Percentiles rank a stretch among this genome's conserved stretches.
These are phyloP conservation scores for Takashimella koratensis DNA, from an alignment of 1,284 basidiomycete species.

Conservation along the genomic window DNA sequence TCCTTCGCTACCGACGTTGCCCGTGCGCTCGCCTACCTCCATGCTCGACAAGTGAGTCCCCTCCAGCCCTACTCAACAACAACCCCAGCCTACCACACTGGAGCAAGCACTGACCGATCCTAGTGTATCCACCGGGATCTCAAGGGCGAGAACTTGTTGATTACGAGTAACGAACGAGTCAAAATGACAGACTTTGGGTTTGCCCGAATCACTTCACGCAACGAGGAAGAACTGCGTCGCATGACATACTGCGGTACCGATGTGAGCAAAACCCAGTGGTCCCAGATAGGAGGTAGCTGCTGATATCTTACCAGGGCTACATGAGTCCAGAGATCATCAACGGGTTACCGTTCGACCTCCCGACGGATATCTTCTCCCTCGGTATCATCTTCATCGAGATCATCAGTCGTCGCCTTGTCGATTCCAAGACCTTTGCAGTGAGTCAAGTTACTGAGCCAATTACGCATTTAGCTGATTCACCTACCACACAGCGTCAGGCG, in stretches of 20 bases:
- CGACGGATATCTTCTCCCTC: constrained; percentile 90
- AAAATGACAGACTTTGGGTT: constrained; percentile 98
- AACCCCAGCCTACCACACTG: background rate
- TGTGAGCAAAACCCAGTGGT: constrained; percentile 64
- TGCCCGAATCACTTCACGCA: constrained; percentile 73
- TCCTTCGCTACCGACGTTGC: constrained; percentile 93
- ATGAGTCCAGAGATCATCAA: constrained; percentile 81
- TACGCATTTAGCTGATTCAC: too few relatives aligned
- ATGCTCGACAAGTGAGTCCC: constrained; percentile 66
- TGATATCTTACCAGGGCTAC: constrained; percentile 31
- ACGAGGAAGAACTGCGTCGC: constrained; percentile 82
- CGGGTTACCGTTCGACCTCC: constrained; percentile 84
- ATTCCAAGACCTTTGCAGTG: constrained; percentile 65
- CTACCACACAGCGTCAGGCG: constrained; percentile 56
- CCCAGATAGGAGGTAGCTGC: too few relatives aligned
- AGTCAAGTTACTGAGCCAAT: constrained; percentile 8
- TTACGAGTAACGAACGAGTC: constrained; percentile 86
- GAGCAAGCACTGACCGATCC: background rate
- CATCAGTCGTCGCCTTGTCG: constrained; percentile 74
- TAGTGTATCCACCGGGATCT: constrained; percentile 67
- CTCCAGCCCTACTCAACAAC: constrained; percentile 1
- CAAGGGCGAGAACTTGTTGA: constrained; percentile 94
- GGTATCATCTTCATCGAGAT: constrained; percentile 96
- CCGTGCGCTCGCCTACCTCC: constrained; percentile 91
- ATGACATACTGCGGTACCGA: constrained; percentile 97